Evolutionary conservation across 2,329 filamentous ascomycete species (phyloP), one percentile per base, ranked within the genome.

Genomic region (Cercospora janseana): DNA sequence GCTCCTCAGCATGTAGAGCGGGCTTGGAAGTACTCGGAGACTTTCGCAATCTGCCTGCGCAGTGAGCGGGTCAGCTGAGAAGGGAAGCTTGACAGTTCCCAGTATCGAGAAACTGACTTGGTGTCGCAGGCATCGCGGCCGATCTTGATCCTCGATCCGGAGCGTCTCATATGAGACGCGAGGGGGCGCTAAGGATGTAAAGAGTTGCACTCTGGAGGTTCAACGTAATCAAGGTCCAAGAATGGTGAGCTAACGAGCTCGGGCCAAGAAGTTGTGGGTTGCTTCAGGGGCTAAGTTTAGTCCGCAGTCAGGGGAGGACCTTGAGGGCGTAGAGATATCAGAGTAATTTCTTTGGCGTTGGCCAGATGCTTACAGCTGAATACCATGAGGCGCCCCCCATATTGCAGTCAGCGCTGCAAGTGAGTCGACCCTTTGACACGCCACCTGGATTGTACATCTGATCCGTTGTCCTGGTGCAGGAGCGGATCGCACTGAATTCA

Each of bases 1-100:
- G 50, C 12, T 38, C 55, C 6, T 10, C 12, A 13, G 42, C 20
- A 7, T 58, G 55, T 18, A 40, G 27, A 12, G 29, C 46, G 4
- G 50, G 48, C 10, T 12, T 9, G 15, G 48, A 37, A 16, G 28
- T 31, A 7, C 47, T 51, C 6, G 20, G 28, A 13, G 41, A 44
- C 18, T 58, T 58, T 26, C 55, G 56, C 37, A 58, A 54, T 13
- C 29, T 46, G 16, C 43, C 49, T 1, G 56, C 55, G 13, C 38
- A 31, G 4, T 58, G 55, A 24, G 50, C 52, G 21, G 55, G 55
- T 58, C 18, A 34, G 46, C 42, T 12, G 16, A 21, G 10, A 31
- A 15, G 16, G 21, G 24, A 26, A 31, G 34, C 27, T 41, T 27
- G 5, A 12, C 15, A 10, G 6, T 13, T 13, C 15, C n/a, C 4